Conservation (phyloP, 192 early-diverging fungal species). For the Coemansia sp. region DNA sequence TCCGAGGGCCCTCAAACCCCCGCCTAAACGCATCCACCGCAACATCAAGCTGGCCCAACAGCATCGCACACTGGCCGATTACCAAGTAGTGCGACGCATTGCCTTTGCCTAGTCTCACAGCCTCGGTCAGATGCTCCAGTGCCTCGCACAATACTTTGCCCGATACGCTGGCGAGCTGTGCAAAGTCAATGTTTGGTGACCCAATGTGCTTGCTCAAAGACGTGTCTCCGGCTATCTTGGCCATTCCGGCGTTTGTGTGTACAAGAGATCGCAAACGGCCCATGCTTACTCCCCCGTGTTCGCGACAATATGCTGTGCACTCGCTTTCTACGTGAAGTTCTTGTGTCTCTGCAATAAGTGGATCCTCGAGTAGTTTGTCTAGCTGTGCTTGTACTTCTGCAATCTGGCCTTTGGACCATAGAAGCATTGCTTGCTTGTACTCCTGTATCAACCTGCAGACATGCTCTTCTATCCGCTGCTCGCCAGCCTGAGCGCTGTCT, state of each 20-base stretch:
- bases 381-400: constrained; percentile 12
- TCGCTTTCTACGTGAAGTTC: constrained; percentile 27
- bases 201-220: background rate
- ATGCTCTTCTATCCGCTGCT: constrained; percentile 26
- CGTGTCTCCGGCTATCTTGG: constrained; percentile 4
- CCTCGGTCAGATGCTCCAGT: constrained; percentile 8
- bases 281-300: constrained; percentile 34
- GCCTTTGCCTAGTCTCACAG: constrained; percentile 9
- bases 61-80: constrained; percentile 32
- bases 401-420: constrained; percentile 17
- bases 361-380: constrained; percentile 5
- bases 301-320: constrained; percentile 34
- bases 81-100: constrained; percentile 14
- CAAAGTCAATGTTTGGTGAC: background rate
- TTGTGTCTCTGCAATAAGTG: constrained; percentile 10
- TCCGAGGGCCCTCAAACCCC: constrained; percentile 3
- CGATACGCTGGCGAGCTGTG: background rate
- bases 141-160: constrained; percentile 4
- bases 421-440: constrained; percentile 20
- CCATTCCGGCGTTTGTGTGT: constrained; percentile 10
- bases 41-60: constrained; percentile 21
- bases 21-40: constrained; percentile 18
- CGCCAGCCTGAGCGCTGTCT: too few species aligned
- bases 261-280: constrained; percentile 23
- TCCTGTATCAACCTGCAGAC: constrained; percentile 17